These are phyloP conservation scores for Fragaria ananassa DNA, from an alignment of 306 rosid species.

Conservation along the genomic window DNA sequence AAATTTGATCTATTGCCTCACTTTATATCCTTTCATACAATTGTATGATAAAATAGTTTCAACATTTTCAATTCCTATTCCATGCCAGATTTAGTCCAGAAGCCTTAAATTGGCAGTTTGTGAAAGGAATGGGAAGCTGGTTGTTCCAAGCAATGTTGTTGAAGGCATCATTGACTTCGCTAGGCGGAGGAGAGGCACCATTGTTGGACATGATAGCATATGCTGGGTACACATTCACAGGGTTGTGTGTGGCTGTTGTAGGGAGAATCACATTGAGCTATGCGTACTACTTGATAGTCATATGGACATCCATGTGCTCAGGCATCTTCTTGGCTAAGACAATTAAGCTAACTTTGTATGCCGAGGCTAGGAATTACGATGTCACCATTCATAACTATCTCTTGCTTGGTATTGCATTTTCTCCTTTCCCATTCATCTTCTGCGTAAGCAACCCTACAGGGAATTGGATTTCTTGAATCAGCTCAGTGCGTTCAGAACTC, in stretches of 20 bases:
- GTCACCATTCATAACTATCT: slow-evolving; percentile 64
- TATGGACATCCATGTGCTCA: slow-evolving; percentile 67
- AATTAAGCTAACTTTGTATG: slow-evolving; percentile 57
- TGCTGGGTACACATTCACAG: slow-evolving; percentile 59
- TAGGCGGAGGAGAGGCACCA: slow-evolving; percentile 58
- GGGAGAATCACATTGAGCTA: slow-evolving; percentile 49
- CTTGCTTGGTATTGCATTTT: slow-evolving; percentile 57
- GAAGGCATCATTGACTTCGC: slow-evolving; percentile 51
- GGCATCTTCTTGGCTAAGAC: slow-evolving; percentile 69
- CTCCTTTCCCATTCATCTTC: slow-evolving; percentile 52
- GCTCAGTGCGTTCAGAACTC: background rate
- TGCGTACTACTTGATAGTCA: slow-evolving; percentile 57
- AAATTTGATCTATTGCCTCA: background rate
- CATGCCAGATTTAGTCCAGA: slow-evolving; percentile 68
- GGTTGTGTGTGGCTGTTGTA: slow-evolving; percentile 51
- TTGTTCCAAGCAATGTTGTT: slow-evolving; percentile 52
- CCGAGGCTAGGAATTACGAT: slow-evolving; percentile 59
- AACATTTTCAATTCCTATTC: background rate
- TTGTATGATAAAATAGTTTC: background rate
- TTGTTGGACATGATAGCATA: slow-evolving; percentile 66
- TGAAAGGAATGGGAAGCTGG: slow-evolving; percentile 72
- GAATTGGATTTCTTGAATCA: background rate
- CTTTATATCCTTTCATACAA: background rate
- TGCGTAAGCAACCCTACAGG: slow-evolving; percentile 21
- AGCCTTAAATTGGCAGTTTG: slow-evolving; percentile 61